Percentiles rank a stretch among this genome's conserved stretches.
Evolutionary conservation across 2,329 filamentous ascomycete genomes (phyloP).

Genomic region (Fusarium sp.): DNA sequence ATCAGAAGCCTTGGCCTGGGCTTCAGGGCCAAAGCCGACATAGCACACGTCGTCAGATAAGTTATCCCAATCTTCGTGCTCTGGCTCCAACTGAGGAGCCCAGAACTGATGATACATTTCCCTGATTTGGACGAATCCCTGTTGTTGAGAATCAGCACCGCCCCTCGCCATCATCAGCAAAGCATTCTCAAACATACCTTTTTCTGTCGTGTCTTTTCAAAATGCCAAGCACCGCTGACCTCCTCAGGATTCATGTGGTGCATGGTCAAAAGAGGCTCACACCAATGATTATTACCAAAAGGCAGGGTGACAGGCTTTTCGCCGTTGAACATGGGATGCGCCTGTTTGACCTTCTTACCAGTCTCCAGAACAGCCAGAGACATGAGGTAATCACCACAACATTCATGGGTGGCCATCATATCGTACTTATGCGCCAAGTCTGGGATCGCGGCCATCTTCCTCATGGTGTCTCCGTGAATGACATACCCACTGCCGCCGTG

Average conservation of each 20-base stretch:
- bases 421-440: constrained; percentile 61
- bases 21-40: constrained; percentile 52
- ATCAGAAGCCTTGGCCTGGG: constrained; percentile 49
- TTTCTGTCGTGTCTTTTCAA: constrained; percentile 60
- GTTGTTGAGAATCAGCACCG: constrained; percentile 19
- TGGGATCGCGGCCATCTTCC: constrained; percentile 58
- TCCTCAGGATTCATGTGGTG: constrained; percentile 66
- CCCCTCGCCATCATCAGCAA: too few relatives aligned
- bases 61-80: constrained; percentile 64
- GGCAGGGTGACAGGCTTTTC: constrained; percentile 64
- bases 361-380: constrained; percentile 60
- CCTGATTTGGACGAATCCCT: constrained; percentile 58
- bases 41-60: constrained; percentile 61
- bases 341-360: constrained; percentile 55
- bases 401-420: constrained; percentile 55
- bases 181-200: constrained; percentile 48
- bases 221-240: constrained; percentile 63
- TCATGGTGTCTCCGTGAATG: constrained; percentile 64
- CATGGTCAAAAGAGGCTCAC: constrained; percentile 67
- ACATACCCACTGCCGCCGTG: constrained; percentile 69
- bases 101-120: constrained; percentile 64
- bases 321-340: constrained; percentile 66
- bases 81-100: constrained; percentile 54
- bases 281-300: constrained; percentile 63
- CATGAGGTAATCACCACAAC: constrained; percentile 65